Evolutionary conservation across 176 grass and related monocot species (phyloP).

Genomic region (Aegilops bicornis): DNA sequence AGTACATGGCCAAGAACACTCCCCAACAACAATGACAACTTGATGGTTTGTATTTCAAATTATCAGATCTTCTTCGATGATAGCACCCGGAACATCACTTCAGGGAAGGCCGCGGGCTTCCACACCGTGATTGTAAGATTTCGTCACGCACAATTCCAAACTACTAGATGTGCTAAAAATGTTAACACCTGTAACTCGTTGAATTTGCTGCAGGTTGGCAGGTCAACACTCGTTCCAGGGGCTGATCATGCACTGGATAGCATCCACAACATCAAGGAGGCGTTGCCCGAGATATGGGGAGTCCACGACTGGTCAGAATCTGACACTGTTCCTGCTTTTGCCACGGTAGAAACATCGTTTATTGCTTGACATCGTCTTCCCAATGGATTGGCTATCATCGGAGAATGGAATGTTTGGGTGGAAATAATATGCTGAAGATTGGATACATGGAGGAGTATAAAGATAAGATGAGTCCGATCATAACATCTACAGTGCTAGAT

Average conservation of each 20-base stretch:
- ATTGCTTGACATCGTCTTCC: conserved; percentile 27
- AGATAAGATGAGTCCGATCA: no score
- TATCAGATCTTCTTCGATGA: conserved; percentile 62
- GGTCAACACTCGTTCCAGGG: conserved; percentile 33
- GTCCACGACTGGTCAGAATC: conserved; percentile 15
- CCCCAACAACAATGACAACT: not conserved
- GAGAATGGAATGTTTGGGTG: not conserved
- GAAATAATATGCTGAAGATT: no score
- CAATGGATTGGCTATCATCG: not conserved
- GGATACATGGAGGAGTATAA: no score
- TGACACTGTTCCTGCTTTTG: conserved; percentile 30
- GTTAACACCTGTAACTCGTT: not conserved
- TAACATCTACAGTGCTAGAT: no score
- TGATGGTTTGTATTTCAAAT: not conserved
- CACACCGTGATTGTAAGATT: conserved; percentile 71
- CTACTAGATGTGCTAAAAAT: not conserved
- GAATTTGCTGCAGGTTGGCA: conserved; percentile 53
- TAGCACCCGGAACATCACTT: conserved; percentile 58
- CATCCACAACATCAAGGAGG: conserved; percentile 75
- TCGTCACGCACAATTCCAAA: not conserved
- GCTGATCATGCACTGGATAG: conserved; percentile 60
- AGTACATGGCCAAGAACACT: not conserved
- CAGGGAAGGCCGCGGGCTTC: conserved; percentile 63
- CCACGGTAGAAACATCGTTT: conserved; percentile 26
- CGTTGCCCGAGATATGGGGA: conserved; percentile 62